Evolutionary conservation across 1,139 yeast species (phyloP), one percentile per base, ranked within the genome.

Genomic region (Eremothecium coryli): DNA sequence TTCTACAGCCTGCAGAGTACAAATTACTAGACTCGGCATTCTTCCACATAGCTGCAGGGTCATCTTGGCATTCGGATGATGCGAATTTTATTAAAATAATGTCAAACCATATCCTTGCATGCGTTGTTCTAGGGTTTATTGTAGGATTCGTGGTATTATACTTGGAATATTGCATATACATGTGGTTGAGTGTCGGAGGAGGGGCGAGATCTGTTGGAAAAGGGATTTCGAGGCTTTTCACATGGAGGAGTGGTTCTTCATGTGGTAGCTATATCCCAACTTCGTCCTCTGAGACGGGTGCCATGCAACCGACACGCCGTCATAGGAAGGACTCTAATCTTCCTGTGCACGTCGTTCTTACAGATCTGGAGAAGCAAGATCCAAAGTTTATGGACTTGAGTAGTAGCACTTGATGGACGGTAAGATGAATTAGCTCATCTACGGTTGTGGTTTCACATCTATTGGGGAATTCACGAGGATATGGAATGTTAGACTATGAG

Each of bases 51-150:
- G 68, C 84, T 1, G 71, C 73, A 33, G 95, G 95, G 28, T 80
- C 90, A 2, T 80, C 93, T 18, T 85, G 95, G 95, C 95, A 85
- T 58, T 60, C 76, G 51, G 84, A 78, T 47, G 95, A 84, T 58
- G 94, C 95, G 17, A 69, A 74, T 40, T 73, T 81, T 52, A 72
- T 84, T 55, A 75, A 81, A 50, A 63, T 73, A 8, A 63, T 84
- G 61, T 82, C 81, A 18, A 67, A 71, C 43, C 94, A 84, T 58
- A 70, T 82, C 43, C 67, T 74, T 8, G 60, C 79, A 32, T 79
- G 86, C 14, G 81, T 82, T 1, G 54, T 80, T 29, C 73, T 71
- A 8, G 93, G 93, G 1, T 76, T 80, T 43, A 43, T 70, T 13
- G 53, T 79, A 28, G 88, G 78, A 1, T 67, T 70, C 17, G 38